phyloP scores from a whole-genome alignment of 257 asterid genomes.

The Echites panduratus region DNA sequence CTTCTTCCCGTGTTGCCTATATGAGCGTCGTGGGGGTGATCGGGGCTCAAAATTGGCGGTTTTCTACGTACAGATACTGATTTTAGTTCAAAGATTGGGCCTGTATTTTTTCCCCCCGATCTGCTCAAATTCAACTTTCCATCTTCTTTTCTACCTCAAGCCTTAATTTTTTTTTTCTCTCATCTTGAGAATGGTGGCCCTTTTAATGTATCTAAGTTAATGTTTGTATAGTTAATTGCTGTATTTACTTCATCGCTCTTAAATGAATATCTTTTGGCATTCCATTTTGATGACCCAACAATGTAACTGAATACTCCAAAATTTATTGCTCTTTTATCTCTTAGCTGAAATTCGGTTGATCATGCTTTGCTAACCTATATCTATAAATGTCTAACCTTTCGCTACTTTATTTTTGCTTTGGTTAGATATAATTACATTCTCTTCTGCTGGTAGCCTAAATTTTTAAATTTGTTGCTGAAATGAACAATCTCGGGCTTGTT shows the following conservation, averaged over 20 bases:
- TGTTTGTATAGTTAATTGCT: not conserved
- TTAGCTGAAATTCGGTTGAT: slow-evolving; percentile 18
- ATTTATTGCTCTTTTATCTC: slow-evolving; percentile 15
- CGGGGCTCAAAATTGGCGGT: slow-evolving; percentile 28
- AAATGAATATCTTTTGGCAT: slow-evolving; percentile 26
- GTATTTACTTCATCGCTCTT: slow-evolving; percentile 20
- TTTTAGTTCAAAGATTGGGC: not conserved
- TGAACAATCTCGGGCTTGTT: too few relatives aligned
- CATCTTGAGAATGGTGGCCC: not conserved
- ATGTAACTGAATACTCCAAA: slow-evolving; percentile 25
- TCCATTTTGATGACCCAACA: slow-evolving; percentile 24
- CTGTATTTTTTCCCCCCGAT: not conserved
- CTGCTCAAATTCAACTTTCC: slow-evolving; percentile 5
- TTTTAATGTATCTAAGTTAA: too few relatives aligned
- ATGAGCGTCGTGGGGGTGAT: slow-evolving; percentile 28
- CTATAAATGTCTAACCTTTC: not conserved
- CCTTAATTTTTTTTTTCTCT: not conserved
- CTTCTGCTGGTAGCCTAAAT: not conserved
- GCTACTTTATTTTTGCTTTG: not conserved
- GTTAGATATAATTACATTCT: not conserved
- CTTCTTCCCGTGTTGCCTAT: slow-evolving; percentile 14
- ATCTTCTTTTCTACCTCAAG: not conserved
- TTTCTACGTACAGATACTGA: not conserved
- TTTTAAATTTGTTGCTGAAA: not conserved
- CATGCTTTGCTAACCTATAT: not conserved